Base-by-base conservation (phyloP, 163 green algal genomes). In the Chlorella variabilis region DNA sequence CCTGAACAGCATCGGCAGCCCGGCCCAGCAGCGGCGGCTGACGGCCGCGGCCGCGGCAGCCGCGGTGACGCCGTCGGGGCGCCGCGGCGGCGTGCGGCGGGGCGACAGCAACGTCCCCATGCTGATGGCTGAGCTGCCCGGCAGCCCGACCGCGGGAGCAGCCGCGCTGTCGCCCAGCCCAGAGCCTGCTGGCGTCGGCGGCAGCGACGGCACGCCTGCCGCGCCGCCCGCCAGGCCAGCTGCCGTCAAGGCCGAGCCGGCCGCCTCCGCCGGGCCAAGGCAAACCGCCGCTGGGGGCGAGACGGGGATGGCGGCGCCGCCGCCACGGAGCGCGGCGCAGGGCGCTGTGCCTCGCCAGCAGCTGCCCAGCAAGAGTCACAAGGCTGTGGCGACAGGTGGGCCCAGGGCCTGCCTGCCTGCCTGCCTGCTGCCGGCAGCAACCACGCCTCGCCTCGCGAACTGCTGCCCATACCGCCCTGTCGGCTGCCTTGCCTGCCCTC, bases 291-390 rank as follows among this genome's bases (percentile, higher is more conserved):
- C n/a, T n/a, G n/a, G n/a, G n/a, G n/a, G n/a, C n/a, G n/a, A n/a
- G n/a, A n/a, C n/a, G n/a, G n/a, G n/a, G n/a, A n/a, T n/a, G n/a
- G n/a, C n/a, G n/a, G n/a, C n/a, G n/a, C n/a, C n/a, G n/a, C n/a
- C n/a, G n/a, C n/a, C n/a, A n/a, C n/a, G 45, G 45, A 15, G 11
- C 15, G 59, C n/a, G 20, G 25, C 59, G 8, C 8, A 39, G n/a
- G 25, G 8, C 59, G 20, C 29, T 54, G 45, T 15, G 27, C 59
- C 59, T 21, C 59, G 75, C 3, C 58, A 62, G 61, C 65, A 69
- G 65, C 71, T 88, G 67, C 71, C 81, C 18, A 89, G 69, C 70
- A 89, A 89, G 73, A 86, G 77, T 54, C 77, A 61, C 51, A 89
- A 89, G 33, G 85, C 85, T 1, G 77, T 85, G 33, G 75, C 85